These are phyloP conservation scores for Mangifera indica DNA, from an alignment of 345 rosid genomes.

Conservation along the genomic window DNA sequence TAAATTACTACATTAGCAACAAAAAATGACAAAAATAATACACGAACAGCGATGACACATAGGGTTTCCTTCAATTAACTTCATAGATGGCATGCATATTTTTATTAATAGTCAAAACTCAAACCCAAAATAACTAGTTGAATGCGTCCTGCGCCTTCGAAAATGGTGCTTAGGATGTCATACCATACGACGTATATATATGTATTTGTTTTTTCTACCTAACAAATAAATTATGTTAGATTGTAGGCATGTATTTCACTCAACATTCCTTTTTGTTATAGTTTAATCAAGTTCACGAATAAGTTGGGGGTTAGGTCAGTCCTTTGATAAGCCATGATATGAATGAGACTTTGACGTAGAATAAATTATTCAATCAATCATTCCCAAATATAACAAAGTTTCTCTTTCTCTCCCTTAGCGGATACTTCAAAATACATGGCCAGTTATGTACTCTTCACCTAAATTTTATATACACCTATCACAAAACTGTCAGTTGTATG, in stretches of 20 bases:
- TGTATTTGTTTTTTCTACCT: constrained; percentile 19
- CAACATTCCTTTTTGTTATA: constrained; percentile 26
- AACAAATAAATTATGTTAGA: constrained; percentile 12
- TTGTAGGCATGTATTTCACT: constrained; percentile 19
- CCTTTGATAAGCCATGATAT: constrained; percentile 37
- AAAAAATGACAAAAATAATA: neutral
- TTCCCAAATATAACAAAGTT: constrained; percentile 12
- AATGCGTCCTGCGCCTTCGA: constrained; percentile 1
- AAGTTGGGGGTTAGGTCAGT: constrained; percentile 38
- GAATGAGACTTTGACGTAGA: constrained; percentile 23
- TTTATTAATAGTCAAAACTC: constrained; percentile 9
- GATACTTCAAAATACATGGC: neutral
- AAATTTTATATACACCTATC: constrained; percentile 22
- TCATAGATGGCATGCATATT: neutral
- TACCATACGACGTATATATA: neutral
- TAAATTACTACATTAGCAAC: neutral
- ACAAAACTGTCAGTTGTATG: constrained; percentile 15
- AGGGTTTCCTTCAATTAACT: neutral
- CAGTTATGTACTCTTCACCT: constrained; percentile 20
- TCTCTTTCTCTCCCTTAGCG: neutral
- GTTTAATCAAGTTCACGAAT: neutral
- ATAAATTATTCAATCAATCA: constrained; percentile 23
- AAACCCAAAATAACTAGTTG: constrained; percentile 7
- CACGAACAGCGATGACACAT: neutral
- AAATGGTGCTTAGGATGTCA: constrained; percentile 9